Conservation (phyloP, 2,329 filamentous ascomycete species). For the Tolypocladium tropicale region DNA sequence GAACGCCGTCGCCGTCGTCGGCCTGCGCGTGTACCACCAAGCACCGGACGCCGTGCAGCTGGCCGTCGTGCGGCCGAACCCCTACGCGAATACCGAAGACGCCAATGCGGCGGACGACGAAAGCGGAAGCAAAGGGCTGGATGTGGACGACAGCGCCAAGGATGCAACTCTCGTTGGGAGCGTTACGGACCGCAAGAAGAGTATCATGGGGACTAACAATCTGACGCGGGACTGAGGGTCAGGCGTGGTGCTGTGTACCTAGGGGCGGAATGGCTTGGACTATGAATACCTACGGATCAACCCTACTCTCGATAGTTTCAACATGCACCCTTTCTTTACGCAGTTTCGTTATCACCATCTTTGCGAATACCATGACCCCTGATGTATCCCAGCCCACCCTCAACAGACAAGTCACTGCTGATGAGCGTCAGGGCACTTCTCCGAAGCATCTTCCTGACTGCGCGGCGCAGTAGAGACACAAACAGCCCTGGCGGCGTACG, state of each 20-base stretch:
- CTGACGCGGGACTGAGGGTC: not conserved
- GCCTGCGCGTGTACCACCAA: slow-evolving; percentile 51
- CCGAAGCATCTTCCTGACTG: not conserved
- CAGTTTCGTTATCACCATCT: no score
- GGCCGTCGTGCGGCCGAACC: slow-evolving; percentile 27
- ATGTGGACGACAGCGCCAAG: slow-evolving; percentile 35
- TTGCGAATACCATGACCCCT: no score
- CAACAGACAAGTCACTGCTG: not conserved
- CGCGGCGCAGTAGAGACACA: not conserved
- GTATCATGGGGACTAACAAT: slow-evolving; percentile 19
- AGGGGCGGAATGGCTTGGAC: not conserved
- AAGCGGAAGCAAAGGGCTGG: slow-evolving; percentile 21
- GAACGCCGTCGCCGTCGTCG: slow-evolving; percentile 54
- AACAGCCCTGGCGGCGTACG: not conserved
- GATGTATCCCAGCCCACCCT: no score
- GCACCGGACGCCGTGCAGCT: slow-evolving; percentile 26
- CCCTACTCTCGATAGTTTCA: not conserved
- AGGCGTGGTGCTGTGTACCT: not conserved
- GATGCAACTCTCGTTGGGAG: slow-evolving; percentile 30
- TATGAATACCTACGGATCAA: not conserved
- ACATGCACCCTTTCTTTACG: no score
- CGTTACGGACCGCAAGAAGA: slow-evolving; percentile 22
- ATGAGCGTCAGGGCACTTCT: not conserved
- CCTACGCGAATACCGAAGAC: slow-evolving; percentile 16
- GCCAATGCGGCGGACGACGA: slow-evolving; percentile 12